Base-by-base conservation (phyloP, 306 rosid species). In the Hippophae gyantsensis region DNA sequence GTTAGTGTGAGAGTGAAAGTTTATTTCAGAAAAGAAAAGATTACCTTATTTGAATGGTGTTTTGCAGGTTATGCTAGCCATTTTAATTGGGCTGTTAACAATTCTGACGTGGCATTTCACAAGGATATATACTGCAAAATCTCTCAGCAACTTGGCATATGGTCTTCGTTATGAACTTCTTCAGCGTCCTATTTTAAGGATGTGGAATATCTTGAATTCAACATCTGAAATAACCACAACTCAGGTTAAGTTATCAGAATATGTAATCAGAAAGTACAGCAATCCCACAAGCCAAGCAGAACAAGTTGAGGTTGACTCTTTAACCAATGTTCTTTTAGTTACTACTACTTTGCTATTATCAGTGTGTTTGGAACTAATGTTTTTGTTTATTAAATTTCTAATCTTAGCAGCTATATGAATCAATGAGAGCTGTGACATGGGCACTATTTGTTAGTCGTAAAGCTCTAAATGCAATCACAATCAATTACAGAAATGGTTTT, bases 61-160 rank as follows among this genome's bases (percentile, higher is more conserved):
- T 54, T 38, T 66, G 60, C 86, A 93, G 99, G 88, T 82, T 55
- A 93, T 93, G 99, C 77, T 93, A 55, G 99, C 97, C 6, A 93
- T 93, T 73, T 69, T 93, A 80, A 93, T 93, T 45, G 99, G 99
- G 60, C 70, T 93, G 32, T 75, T 93, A 38, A 93, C 99, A 14
- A 86, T 93, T 69, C 72, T 93, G 61, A 93, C 99, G 40, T 93
- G 99, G 99, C 99, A 93, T 75, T 86, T 93, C 69, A 93, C 99
- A 3, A 88, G 81, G 83, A 80, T 78, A 69, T 93, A 93, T 75
- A 93, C 99, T 1, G 69, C 84, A 46, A 81, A 83, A 68, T 93
- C 99, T 12, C 77, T 93, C 3, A 73, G 69, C 63, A 80, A 77
- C 79, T 80, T 93, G 78, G 99, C 99, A 3, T 93, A 88, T 67